These are phyloP conservation scores for Tolypocladium cylindrosporum DNA, from an alignment of 2,329 filamentous ascomycete species.

Conservation along the genomic window DNA sequence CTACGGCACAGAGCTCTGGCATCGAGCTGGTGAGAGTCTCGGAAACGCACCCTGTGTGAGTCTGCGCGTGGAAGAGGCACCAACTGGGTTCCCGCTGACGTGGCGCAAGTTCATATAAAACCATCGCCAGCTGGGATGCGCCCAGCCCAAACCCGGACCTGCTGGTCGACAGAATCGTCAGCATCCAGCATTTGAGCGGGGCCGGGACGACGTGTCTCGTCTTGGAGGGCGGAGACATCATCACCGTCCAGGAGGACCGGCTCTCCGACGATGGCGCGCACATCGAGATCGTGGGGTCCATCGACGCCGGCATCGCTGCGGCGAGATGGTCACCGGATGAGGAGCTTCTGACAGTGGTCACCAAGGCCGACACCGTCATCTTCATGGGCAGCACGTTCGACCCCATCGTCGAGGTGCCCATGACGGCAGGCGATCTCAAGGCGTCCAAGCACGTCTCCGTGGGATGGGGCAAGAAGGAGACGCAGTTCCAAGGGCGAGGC, in stretches of 20 bases:
- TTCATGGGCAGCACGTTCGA: conserved; percentile 94
- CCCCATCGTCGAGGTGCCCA: conserved; percentile 62
- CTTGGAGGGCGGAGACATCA: conserved; percentile 81
- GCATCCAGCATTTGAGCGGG: conserved; percentile 78
- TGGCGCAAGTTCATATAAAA: conserved; percentile 15
- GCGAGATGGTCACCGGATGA: conserved; percentile 94
- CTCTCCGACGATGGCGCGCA: conserved; percentile 51
- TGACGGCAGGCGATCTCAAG: conserved; percentile 68
- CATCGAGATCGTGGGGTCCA: conserved; percentile 91
- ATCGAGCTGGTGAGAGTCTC: conserved; percentile 60
- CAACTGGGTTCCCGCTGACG: not conserved
- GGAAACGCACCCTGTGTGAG: conserved; percentile 25
- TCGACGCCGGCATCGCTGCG: conserved; percentile 83
- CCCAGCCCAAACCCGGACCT: conserved; percentile 70
- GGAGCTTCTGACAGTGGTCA: conserved; percentile 76
- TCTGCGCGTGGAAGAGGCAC: not conserved
- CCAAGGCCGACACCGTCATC: conserved; percentile 66
- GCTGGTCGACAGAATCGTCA: conserved; percentile 63
- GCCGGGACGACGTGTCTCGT: conserved; percentile 69
- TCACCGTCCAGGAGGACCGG: conserved; percentile 63
- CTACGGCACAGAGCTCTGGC: conserved; percentile 55
- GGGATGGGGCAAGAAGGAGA: conserved; percentile 97
- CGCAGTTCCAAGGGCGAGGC: conserved; percentile 89
- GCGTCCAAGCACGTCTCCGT: conserved; percentile 92
- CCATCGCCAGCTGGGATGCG: conserved; percentile 81